phyloP scores from a whole-genome alignment of 495 filamentous ascomycete genomes.

The Xylona heveae region DNA sequence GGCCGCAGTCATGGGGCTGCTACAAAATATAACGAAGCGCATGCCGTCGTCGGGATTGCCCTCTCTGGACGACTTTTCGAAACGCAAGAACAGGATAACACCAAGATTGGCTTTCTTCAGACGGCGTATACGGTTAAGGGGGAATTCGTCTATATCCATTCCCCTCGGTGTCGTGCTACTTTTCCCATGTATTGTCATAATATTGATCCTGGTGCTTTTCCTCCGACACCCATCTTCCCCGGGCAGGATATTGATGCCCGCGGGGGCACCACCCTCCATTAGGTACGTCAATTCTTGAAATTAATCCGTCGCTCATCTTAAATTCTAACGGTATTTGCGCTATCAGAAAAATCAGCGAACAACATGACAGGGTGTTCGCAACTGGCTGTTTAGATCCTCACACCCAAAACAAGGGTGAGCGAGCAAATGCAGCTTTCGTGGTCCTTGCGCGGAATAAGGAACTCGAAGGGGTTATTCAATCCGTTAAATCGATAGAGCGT shows the following conservation, averaged over 20 bases:
- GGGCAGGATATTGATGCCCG: conserved; percentile 68
- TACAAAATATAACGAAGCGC: conserved; percentile 40
- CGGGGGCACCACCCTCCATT: conserved; percentile 76
- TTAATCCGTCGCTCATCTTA: conserved; percentile 1
- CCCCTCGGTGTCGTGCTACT: conserved; percentile 81
- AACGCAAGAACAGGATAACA: conserved; percentile 27
- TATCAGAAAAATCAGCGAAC: conserved; percentile 84
- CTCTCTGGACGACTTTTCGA: conserved; percentile 33
- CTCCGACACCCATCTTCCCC: conserved; percentile 71
- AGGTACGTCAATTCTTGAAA: conserved; percentile 36
- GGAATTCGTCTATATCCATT: conserved; percentile 85
- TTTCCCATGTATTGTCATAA: conserved; percentile 80
- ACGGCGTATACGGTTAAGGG: conserved; percentile 75
- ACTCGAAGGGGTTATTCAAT: conserved; percentile 85
- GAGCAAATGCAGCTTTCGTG: conserved; percentile 88
- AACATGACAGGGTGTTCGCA: conserved; percentile 89
- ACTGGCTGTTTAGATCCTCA: conserved; percentile 63
- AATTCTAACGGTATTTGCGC: background rate
- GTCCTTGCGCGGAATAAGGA: conserved; percentile 95
- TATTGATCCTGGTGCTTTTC: conserved; percentile 79
- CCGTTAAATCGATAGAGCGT: conserved; percentile 90
- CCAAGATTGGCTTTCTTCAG: conserved; percentile 65
- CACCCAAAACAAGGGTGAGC: conserved; percentile 42
- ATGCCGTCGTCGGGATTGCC: conserved; percentile 38
- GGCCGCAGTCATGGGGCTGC: conserved; percentile 43